These are phyloP conservation scores for Pichia sp. DNA, from an alignment of 1,139 yeast species.

Conservation along the genomic window DNA sequence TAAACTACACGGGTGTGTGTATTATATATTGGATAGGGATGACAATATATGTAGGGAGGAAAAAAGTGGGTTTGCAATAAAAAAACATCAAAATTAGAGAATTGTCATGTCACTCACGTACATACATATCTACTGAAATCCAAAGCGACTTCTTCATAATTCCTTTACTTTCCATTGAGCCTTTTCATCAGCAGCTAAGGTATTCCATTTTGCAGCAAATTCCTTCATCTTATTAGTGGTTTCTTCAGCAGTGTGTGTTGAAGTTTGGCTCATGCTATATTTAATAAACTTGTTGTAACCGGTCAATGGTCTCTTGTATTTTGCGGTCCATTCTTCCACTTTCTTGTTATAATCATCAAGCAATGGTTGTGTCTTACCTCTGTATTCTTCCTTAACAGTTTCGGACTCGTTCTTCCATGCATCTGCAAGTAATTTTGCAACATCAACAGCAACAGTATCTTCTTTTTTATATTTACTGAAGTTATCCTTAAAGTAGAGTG, in stretches of 20 bases:
- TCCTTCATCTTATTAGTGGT: conserved; percentile 8
- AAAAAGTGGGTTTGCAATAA: too few relatives aligned
- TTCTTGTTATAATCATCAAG: conserved; percentile 12
- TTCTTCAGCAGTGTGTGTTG: conserved; percentile 9
- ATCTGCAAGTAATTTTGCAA: conserved; percentile 10
- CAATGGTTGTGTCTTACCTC: conserved; percentile 3
- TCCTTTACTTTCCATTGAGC: conserved; percentile 17
- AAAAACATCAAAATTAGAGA: too few relatives aligned
- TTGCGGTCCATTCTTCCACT: conserved; percentile 23
- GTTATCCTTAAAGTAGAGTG: conserved; percentile 19
- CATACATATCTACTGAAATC: too few relatives aligned
- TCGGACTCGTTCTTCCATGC: conserved; percentile 20
- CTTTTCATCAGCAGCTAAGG: conserved; percentile 22
- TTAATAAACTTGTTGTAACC: conserved; percentile 23
- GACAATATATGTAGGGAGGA: too few relatives aligned
- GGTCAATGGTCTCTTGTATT: conserved; percentile 20
- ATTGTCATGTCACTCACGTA: too few relatives aligned
- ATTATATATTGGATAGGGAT: too few relatives aligned
- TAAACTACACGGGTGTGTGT: too few relatives aligned
- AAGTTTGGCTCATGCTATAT: conserved; percentile 11
- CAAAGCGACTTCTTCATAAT: too few relatives aligned
- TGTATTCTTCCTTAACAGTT: conserved; percentile 16
- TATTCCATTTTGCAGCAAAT: conserved; percentile 19
- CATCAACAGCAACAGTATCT: neutral
- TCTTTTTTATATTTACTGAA: conserved; percentile 10